Conservation (phyloP, 2,329 filamentous ascomycete genomes). For the Colletotrichum sp. region DNA sequence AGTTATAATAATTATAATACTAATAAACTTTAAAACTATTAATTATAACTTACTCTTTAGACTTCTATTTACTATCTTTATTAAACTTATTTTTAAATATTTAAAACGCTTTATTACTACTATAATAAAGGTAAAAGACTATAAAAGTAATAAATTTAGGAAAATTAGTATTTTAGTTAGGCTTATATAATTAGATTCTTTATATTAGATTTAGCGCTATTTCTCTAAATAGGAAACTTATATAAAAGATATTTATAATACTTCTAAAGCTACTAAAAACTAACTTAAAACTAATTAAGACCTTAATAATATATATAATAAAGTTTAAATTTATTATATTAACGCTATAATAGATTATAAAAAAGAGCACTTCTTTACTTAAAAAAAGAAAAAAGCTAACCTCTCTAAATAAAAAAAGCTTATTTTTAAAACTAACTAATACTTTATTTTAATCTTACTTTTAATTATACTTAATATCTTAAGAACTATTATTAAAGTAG, state of each 20-base stretch:
- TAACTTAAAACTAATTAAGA: not conserved
- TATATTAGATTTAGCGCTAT: not conserved
- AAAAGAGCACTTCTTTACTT: not conserved
- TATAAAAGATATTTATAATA: not conserved
- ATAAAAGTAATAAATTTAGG: not conserved
- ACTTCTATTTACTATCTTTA: not conserved
- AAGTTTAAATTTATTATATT: not conserved
- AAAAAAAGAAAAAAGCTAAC: not conserved
- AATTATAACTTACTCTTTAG: not conserved
- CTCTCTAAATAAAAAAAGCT: not conserved
- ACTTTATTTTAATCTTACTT: not conserved
- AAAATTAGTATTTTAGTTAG: not conserved
- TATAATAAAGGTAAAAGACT: not conserved
- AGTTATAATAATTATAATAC: not conserved
- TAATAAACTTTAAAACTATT: not conserved
- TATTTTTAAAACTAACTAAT: not conserved
- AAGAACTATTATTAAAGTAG: not conserved
- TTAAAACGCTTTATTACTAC: not conserved
- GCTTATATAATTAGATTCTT: not conserved
- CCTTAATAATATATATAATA: not conserved
- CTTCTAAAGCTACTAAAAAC: not conserved
- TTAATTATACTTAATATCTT: not conserved
- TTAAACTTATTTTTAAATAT: not conserved
- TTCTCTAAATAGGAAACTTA: not conserved
- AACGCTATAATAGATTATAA: not conserved